Base-by-base conservation (phyloP, 768 basidiomycete genomes). In the Suillus subalutaceus region DNA sequence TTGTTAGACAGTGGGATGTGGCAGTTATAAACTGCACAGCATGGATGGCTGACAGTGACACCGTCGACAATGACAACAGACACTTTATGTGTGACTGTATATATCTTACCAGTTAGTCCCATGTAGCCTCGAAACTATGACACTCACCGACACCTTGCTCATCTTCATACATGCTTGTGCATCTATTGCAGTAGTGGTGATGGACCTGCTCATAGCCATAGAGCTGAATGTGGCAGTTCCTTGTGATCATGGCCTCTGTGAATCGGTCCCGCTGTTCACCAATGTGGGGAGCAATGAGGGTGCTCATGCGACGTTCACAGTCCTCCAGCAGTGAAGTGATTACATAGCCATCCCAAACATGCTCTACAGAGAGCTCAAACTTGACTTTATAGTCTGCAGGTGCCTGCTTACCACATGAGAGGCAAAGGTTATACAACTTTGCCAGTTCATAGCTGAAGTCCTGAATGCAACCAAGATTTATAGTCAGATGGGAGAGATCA, bases 341-440 rank as follows among this genome's bases (percentile, higher is more conserved):
- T 18, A 76, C 59, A 57, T 78, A 79, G 0, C 68, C 72, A 67
- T 76, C 73, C 73, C 76, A 79, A 18, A 79, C 71, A 46, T 79
- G 74, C 13, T 76, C 69, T 3, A 70, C 70, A 0, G 70, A 67
- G 2, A 75, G 67, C 44, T 60, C 68, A 18, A 62, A 52, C 2
- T 66, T 67, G 53, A 78, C 72, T 38, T 70, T 61, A 75, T 74
- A 78, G 4, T 67, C 70, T 7, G 26, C 53, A 8, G 46, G 56
- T n/a, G 56, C 46, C 6, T 71, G 55, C 43, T 69, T 62, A 15
- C 65, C 59, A 2, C 62, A n/a, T 6, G 64, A 65, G 16, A 69
- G 61, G 2, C 61, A 63, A 64, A 70, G 65, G 20, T 73, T 63
- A 20, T 71, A 73, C 30, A 32, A 32, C 30, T 32, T 32, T 32